Evolutionary conservation across 257 asterid species (phyloP), one percentile per base, ranked within the genome.

Genomic region (Rauvolfia tetraphylla): DNA sequence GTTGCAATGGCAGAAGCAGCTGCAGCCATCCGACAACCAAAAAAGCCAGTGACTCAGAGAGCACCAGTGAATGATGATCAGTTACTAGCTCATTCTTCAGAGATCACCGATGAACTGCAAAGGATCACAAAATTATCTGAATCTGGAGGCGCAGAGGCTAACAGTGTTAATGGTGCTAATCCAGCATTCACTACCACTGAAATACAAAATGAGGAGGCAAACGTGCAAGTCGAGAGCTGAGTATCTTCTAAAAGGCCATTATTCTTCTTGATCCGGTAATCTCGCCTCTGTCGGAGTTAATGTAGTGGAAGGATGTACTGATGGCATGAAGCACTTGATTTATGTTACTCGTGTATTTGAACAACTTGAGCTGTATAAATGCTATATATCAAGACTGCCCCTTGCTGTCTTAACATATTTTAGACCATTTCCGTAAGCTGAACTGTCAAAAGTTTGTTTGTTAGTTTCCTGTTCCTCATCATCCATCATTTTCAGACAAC

Each of bases 1-100:
- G 97, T 95, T 10, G 94, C 82, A 31, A 95, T 93, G 93, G 90
- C 96, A 0, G 99, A 91, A 83, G 97, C 99, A 62, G 95, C 98
- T 63, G 87, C 94, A 2, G 98, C 99, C 74, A 95, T 95, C 83
- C 91, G 99, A 41, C 97, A 95, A 75, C 97, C 96, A 22, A 95
- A 95, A 86, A 93, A 88, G 82, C 68, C 91, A 25, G 31, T 81
- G 1, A 31, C 49, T 25, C 92, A 84, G 79, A 82, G 83, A 27
- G 95, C 89, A 23, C 86, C 81, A 61, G 34, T 88, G 84, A 89
- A 81, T 0, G 96, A 93, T 44, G 96, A 91, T 71, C 92, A 91
- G 75, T 71, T 86, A 63, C 81, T 86, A 20, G 76, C 87, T 74
- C 91, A 82, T 13, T 72, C 93, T n/a, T 73, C 89, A 27, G 88